These are phyloP conservation scores for Lotus japonicus DNA, from an alignment of 306 rosid genomes.

Conservation along the genomic window DNA sequence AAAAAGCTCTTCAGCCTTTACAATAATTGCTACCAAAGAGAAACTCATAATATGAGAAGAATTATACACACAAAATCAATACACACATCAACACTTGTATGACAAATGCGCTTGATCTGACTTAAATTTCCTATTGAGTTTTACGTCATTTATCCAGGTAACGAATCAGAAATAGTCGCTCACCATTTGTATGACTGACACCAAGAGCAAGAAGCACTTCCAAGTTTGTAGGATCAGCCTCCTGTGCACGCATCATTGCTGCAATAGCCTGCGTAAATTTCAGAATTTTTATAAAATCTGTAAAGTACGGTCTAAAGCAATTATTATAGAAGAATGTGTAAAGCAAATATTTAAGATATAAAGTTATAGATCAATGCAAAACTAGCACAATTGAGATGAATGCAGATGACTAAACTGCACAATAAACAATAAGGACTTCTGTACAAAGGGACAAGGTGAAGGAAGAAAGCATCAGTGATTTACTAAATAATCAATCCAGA, in stretches of 20 bases:
- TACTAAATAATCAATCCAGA: background rate
- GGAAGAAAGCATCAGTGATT: background rate
- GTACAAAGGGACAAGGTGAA: background rate
- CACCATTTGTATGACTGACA: slow-evolving; percentile 98
- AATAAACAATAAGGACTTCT: background rate
- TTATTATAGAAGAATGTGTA: too few species aligned
- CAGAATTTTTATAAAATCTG: background rate
- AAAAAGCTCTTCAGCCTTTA: background rate
- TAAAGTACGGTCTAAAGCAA: slow-evolving; percentile 1
- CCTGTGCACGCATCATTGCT: slow-evolving; percentile 97
- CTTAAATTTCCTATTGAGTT: background rate
- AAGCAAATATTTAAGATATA: background rate
- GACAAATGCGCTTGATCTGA: slow-evolving; percentile 3
- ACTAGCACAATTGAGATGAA: background rate
- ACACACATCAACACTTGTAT: background rate
- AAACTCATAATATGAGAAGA: background rate
- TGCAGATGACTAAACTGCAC: background rate
- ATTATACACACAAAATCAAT: background rate
- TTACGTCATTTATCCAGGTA: slow-evolving; percentile 1
- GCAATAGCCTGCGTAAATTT: slow-evolving; percentile 75
- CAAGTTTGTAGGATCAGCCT: slow-evolving; percentile 88
- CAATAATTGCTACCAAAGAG: background rate
- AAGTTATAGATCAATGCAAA: background rate
- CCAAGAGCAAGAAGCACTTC: slow-evolving; percentile 99
- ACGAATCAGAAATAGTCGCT: slow-evolving; percentile 28